Base-by-base conservation (phyloP, 495 filamentous ascomycete species). In the Letharia lupina region DNA sequence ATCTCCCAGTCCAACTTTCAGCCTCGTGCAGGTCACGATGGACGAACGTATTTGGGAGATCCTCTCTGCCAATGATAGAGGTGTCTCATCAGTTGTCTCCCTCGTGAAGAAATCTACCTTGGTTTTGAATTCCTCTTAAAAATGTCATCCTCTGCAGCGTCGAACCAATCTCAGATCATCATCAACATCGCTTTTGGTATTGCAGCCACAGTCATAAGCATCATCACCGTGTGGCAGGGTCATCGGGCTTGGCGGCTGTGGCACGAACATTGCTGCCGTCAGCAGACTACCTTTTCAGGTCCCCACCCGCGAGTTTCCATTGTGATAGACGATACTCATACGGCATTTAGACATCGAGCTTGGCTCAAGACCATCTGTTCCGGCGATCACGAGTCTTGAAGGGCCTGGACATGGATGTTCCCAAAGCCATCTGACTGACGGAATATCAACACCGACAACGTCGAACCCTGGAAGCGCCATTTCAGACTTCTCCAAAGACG, bases 151-250 rank as follows among this genome's bases (percentile, higher is more conserved):
- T 61, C 39, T 10, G 28, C 31, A 10, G 44, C 44, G 18, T 65
- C 64, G 28, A 65, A 40, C 16, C n/a, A 56, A 20, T 60, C 44
- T 13, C 23, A 66, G 20, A 50, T 37, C n/a, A 45, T 65, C 10
- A 62, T 39, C 13, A 64, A 59, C 33, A 54, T 69, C 8, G 47
- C 37, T 4, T 69, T 63, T 63, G 67, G 64, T 15, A 52, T 64
- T 45, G 44, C 50, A 35, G 67, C 67, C 18, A 50, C 42, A n/a
- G 7, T 58, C 8, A 66, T 69, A 31, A 45, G 52, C 16, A 44
- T 33, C n/a, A 15, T 69, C 47, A 67, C 64, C 3, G 18, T 61
- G 42, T 64, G 64, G 61, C 64, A 69, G 47, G 64, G 60, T 39
- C 65, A 63, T 56, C 33, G 54, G 20, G 28, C 45, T 28, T 65